phyloP scores from a whole-genome alignment of 306 rosid species.

The Lathyrus tuberosus region DNA sequence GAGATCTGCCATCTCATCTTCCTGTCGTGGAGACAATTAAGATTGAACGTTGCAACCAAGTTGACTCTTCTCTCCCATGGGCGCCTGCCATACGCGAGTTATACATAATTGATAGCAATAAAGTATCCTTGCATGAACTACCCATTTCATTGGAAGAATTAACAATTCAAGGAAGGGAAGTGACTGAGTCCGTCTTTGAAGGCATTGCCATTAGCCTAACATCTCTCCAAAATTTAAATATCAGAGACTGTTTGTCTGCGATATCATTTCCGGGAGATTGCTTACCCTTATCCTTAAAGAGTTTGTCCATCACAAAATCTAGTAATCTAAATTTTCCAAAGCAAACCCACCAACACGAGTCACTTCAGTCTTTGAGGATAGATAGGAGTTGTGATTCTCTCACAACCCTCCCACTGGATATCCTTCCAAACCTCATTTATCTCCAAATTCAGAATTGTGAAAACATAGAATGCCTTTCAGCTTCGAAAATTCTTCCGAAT shows the following conservation, averaged over 20 bases:
- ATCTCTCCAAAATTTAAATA: background rate
- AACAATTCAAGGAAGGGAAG: background rate
- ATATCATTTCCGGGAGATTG: background rate
- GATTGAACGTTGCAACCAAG: background rate
- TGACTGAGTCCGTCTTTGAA: background rate
- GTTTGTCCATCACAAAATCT: fast-evolving
- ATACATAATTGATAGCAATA: fast-evolving
- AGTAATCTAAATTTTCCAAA: background rate
- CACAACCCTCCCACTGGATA: background rate
- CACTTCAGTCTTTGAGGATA: background rate
- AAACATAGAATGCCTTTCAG: background rate
- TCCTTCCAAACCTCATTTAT: background rate
- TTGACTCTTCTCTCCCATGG: background rate
- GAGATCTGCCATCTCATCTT: conserved; percentile 5
- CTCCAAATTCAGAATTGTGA: background rate
- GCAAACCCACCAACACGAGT: background rate
- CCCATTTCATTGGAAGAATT: background rate
- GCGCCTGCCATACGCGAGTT: background rate
- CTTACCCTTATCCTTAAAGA: background rate
- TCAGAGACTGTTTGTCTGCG: background rate
- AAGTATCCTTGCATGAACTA: conserved; percentile 4
- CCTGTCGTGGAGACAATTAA: background rate
- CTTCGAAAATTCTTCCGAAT: background rate
- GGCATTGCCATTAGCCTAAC: background rate
- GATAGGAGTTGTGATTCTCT: background rate